Evolutionary conservation across 345 rosid genomes (phyloP).

Genomic region (Reutealis trisperma): DNA sequence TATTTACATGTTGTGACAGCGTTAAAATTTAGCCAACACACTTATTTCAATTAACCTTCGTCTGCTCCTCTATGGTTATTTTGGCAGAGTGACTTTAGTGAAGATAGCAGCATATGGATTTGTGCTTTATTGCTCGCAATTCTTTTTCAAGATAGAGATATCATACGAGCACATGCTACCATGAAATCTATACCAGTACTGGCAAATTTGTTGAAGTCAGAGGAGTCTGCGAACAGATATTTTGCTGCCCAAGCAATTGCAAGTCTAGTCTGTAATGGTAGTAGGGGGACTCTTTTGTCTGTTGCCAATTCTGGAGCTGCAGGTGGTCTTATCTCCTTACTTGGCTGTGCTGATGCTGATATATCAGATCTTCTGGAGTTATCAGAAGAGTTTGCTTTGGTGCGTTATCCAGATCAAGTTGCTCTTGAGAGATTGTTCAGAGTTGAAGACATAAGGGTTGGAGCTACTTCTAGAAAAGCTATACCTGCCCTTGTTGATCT

Average conservation of each 20-base stretch:
- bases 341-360: slow-evolving; percentile 96
- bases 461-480: slow-evolving; percentile 97
- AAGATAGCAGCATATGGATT: slow-evolving; percentile 92
- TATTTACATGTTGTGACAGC: not conserved
- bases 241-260: slow-evolving; percentile 96
- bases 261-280: slow-evolving; percentile 96
- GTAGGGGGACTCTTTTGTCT: slow-evolving; percentile 94
- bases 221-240: slow-evolving; percentile 81
- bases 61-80: slow-evolving; percentile 24
- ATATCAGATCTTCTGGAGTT: slow-evolving; percentile 76
- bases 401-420: slow-evolving; percentile 90
- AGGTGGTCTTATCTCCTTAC: slow-evolving; percentile 85
- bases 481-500: slow-evolving; percentile 97
- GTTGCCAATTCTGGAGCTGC: slow-evolving; percentile 99
- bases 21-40: not conserved
- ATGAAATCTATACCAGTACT: slow-evolving; percentile 90
- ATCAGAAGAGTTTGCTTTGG: slow-evolving; percentile 82
- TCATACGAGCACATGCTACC: slow-evolving; percentile 80
- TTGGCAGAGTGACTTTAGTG: slow-evolving; percentile 77
- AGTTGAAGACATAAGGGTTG: slow-evolving; percentile 97
- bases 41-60: slow-evolving; percentile 11
- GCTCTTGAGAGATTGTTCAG: slow-evolving; percentile 98
- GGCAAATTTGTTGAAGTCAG: slow-evolving; percentile 89
- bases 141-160: slow-evolving; percentile 96
- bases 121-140: slow-evolving; percentile 90